Evolutionary conservation across 73 alveolate species (phyloP).

Genomic region (Paramecium primaurelia): DNA sequence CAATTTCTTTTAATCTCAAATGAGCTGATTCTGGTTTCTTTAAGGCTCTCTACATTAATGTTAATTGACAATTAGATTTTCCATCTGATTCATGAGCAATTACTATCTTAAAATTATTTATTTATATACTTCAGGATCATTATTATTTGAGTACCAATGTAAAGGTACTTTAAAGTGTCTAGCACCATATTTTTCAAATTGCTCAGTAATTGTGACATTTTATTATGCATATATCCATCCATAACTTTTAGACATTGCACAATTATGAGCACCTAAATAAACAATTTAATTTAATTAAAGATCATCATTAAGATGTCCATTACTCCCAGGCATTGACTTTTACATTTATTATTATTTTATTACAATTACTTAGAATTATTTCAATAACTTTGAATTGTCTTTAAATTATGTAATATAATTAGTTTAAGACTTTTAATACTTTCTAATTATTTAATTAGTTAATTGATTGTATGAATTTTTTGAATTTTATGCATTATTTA

Average conservation of each 20-base stretch:
- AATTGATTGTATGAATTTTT: not conserved
- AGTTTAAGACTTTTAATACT: not conserved
- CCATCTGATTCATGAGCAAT: conserved; percentile 39
- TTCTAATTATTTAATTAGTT: not conserved
- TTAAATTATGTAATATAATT: no score
- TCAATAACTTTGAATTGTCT: not conserved
- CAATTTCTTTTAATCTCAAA: not conserved
- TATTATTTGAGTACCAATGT: not conserved
- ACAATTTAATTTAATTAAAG: not conserved
- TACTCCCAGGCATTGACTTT: not conserved
- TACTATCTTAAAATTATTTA: not conserved
- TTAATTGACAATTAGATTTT: not conserved
- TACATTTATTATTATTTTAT: not conserved
- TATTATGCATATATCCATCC: conserved; percentile 25
- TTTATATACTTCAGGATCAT: not conserved
- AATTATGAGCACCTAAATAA: not conserved
- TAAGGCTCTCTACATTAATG: not conserved
- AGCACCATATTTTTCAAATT: conserved; percentile 34
- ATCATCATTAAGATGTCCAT: not conserved
- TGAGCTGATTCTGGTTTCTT: not conserved
- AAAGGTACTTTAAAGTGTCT: conserved; percentile 26
- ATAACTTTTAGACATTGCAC: conserved; percentile 1
- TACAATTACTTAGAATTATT: not conserved
- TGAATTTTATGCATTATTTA: not conserved
- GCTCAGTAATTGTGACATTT: conserved; percentile 30